Base-by-base conservation (phyloP, 1,284 basidiomycete genomes). In the Fomitopsis schrenkii region DNA sequence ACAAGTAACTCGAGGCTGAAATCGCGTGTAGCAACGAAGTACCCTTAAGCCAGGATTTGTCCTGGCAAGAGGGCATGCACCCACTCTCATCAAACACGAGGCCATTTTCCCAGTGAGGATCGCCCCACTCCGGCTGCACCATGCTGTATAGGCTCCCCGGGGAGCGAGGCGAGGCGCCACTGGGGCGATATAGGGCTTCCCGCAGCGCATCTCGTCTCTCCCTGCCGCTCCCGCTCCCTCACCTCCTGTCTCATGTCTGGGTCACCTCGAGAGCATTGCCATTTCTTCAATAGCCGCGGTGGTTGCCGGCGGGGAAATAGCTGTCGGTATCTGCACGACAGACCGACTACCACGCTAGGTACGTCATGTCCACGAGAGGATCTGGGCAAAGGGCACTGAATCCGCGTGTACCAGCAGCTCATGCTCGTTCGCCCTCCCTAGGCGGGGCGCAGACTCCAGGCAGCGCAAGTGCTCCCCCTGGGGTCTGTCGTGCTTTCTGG, bases 401-500 rank as follows among this genome's bases (percentile, higher is more conserved):
- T 7, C 5, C 26, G n/a, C 14, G 10, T 33, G 48, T 30, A 14
- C 30, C 30, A 33, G 30, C 14, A 48, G 28, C 10, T 40, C 36
- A 42, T 41, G 6, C 41, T 22, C 38, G 26, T 57, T 41, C 48
- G 10, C 28, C 55, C 41, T 42, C 40, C 7, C 17, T 41, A 30
- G 38, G 19, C 12, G 41, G 28, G 7, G 53, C 35, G 55, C 55
- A 57, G 50, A 26, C n/a, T n/a, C 19, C 58, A 42, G 58, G 45
- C 33, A 41, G 53, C 33, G 53, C 30, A 40, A 54, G 30, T 22
- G 58, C 52, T 12, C 82, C 83, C 1, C 62, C 50, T 44, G 79
- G 80, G 1, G 70, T 77, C 8, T 87, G 86, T 72, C 70, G 65
- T 28, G 78, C 73, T 64, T 87, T 73, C 67, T 87, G 83, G 84